Evolutionary conservation across 768 basidiomycete genomes (phyloP).

Genomic region (Tricholoma saponaceum): DNA sequence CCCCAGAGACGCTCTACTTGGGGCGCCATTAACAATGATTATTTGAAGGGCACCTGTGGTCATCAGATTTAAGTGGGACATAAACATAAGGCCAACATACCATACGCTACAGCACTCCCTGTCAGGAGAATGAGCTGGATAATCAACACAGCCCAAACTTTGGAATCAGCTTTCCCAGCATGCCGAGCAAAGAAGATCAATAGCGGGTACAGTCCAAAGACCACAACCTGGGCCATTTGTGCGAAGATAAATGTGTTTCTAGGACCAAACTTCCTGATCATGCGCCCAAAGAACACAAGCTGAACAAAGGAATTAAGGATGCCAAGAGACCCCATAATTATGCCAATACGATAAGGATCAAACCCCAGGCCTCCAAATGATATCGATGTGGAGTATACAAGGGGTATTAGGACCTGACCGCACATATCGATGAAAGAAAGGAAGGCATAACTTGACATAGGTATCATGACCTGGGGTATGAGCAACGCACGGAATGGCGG

Average conservation of each 20-base stretch:
- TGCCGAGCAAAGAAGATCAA: conserved; percentile 29
- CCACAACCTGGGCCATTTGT: conserved; percentile 20
- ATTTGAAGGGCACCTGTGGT: conserved; percentile 42
- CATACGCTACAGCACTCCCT: conserved; percentile 28
- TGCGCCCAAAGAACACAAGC: conserved; percentile 43
- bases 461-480: conserved; percentile 25
- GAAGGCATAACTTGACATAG: conserved; percentile 28
- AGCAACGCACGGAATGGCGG: conserved; percentile 22
- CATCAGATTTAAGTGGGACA: background rate
- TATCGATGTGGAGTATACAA: conserved; percentile 55
- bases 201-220: conserved; percentile 30
- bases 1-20: conserved; percentile 37
- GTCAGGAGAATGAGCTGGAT: conserved; percentile 29
- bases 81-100: conserved; percentile 21
- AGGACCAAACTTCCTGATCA: conserved; percentile 52
- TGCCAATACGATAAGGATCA: conserved; percentile 57
- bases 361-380: conserved; percentile 64
- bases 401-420: conserved; percentile 32
- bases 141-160: conserved; percentile 26
- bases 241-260: conserved; percentile 43
- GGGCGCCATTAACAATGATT: conserved; percentile 40
- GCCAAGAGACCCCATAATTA: conserved; percentile 49
- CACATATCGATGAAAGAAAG: conserved; percentile 36
- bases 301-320: conserved; percentile 53
- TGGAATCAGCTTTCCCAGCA: conserved; percentile 28